Evolutionary conservation across 768 basidiomycete species (phyloP).

Genomic region (Favolaschia claudopus): DNA sequence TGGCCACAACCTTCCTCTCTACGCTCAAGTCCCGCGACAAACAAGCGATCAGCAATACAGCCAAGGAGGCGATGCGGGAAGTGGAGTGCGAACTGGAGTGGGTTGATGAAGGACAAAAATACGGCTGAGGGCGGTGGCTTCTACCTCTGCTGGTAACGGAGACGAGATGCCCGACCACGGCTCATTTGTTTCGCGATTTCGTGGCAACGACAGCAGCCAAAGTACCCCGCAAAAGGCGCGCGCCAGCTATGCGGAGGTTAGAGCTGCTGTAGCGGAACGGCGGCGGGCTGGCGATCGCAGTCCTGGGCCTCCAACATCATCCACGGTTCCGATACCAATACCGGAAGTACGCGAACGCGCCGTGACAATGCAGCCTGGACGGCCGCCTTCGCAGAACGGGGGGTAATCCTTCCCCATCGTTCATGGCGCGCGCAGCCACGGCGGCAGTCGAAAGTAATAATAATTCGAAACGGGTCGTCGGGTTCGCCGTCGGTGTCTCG

Average conservation of each 20-base stretch:
- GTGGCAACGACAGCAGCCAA: conserved; percentile 42
- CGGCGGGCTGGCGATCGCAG: conserved; percentile 41
- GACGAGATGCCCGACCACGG: conserved; percentile 56
- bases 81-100: conserved; percentile 87
- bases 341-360: conserved; percentile 32
- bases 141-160: too few relatives aligned
- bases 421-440: conserved; percentile 17
- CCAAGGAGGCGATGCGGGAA: conserved; percentile 91
- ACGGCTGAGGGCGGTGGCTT: conserved; percentile 27
- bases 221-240: conserved; percentile 48
- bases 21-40: conserved; percentile 87
- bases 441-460: neutral
- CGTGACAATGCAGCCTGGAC: conserved; percentile 19
- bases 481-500: neutral
- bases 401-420: neutral
- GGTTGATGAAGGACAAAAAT: conserved; percentile 67
- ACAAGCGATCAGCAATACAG: conserved; percentile 83
- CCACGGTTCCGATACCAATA: conserved; percentile 30
- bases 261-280: conserved; percentile 78
- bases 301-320: conserved; percentile 20
- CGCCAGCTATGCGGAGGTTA: conserved; percentile 75
- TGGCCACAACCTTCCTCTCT: conserved; percentile 72
- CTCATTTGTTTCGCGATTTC: conserved; percentile 42
- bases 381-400: conserved; percentile 19
- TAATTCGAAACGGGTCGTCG: neutral